Base-by-base conservation (phyloP, 345 rosid genomes). In the Jatropha curcas region DNA sequence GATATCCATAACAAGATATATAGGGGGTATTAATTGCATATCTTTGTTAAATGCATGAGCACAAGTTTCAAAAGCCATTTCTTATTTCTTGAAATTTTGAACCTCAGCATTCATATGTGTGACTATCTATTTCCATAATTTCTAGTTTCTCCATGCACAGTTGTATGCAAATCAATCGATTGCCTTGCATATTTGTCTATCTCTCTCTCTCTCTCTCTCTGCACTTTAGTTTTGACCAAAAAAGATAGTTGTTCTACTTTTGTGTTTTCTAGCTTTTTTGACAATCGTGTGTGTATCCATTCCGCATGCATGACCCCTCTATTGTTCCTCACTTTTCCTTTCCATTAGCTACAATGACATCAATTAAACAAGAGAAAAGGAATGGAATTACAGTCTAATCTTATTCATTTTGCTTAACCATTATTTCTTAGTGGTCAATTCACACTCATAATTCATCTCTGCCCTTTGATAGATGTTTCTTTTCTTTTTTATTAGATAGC, bases 131-230 rank as follows among this genome's bases (percentile, higher is more conserved):
- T n/a, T 46, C 68, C 73, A 51, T n/a, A n/a, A n/a, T n/a, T n/a
- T n/a, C n/a, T n/a, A n/a, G n/a, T 70, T 77, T 76, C 67, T 77
- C 81, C 84, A 77, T 83, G 84, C 81, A 80, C 65, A 64, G n/a
- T n/a, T n/a, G n/a, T n/a, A n/a, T n/a, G n/a, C 41, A 55, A 76
- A 76, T 68, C 80, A 74, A 41, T 57, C 71, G 39, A 39, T 63
- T 75, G 35, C 65, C 70, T 50, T 76, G 70, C 73, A 71, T 79
- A n/a, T 57, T 60, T 72, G 59, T 63, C 68, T 70, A 60, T 61
- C 57, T 72, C 53, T 46, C 57, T 76, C 57, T 71, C 70, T 77
- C 68, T 65, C 70, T 67, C 68, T 71, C 62, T 50, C 46, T 41
- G 19, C 24, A 22, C 67, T 71, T 71, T 74, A 57, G 22, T 50